Conservation (phyloP, 352 stramenopile species). For the Phytophthora vignae region DNA sequence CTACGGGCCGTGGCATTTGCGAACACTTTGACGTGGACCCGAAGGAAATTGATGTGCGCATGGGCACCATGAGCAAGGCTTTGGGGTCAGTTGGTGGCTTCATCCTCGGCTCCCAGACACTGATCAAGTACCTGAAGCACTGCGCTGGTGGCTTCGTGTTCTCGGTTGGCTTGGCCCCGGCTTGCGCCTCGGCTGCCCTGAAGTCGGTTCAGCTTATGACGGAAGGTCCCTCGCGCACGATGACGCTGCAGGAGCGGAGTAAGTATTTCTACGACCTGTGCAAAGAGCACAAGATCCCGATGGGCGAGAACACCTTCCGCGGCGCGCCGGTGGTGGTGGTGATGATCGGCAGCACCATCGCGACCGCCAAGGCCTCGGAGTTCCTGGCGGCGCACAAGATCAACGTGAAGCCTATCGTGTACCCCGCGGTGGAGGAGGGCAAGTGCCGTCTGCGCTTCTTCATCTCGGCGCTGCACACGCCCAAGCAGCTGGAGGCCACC, state of each 20-base stretch:
- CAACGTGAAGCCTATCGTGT: constrained; percentile 89
- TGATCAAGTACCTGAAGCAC: constrained; percentile 75
- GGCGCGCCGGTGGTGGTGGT: constrained; percentile 84
- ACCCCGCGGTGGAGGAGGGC: constrained; percentile 85
- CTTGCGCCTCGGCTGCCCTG: constrained; percentile 71
- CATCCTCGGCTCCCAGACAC: constrained; percentile 56
- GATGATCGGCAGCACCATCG: constrained; percentile 81
- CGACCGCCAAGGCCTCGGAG: constrained; percentile 77
- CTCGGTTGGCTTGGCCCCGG: constrained; percentile 74
- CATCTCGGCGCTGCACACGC: constrained; percentile 80
- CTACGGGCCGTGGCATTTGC: constrained; percentile 58
- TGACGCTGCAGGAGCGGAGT: constrained; percentile 70
- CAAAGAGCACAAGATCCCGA: constrained; percentile 64
- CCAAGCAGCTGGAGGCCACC: constrained; percentile 70
- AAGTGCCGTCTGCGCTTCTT: constrained; percentile 89
- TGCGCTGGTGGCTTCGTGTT: constrained; percentile 81
- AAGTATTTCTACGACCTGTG: constrained; percentile 83
- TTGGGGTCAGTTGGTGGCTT: constrained; percentile 75
- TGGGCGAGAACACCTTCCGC: constrained; percentile 68
- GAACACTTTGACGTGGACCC: constrained; percentile 60
- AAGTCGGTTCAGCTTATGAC: constrained; percentile 79
- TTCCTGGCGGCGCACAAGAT: constrained; percentile 62
- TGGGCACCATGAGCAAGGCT: constrained; percentile 82
- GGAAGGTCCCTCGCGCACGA: constrained; percentile 60
- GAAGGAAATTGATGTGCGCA: constrained; percentile 64